These are phyloP conservation scores for Xanthoparmelia taractica DNA, from an alignment of 495 filamentous ascomycete species.

Conservation along the genomic window DNA sequence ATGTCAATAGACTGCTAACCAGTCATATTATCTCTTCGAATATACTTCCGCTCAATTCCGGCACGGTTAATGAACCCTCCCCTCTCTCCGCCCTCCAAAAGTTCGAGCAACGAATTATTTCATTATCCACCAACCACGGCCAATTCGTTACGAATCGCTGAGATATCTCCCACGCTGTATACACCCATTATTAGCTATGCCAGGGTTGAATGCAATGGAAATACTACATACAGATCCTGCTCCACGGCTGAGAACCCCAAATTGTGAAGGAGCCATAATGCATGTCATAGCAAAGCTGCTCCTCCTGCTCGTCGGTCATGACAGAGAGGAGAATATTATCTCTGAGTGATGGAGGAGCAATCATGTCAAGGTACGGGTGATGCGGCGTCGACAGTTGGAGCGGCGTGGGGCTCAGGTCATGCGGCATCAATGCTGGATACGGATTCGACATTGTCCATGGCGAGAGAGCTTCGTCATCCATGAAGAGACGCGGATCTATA, in stretches of 20 bases:
- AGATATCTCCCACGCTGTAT: conserved; percentile 17
- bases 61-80: conserved; percentile 15
- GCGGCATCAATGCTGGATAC: conserved; percentile 24
- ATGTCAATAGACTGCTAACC: background rate
- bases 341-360: conserved; percentile 32
- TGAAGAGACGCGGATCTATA: conserved; percentile 3
- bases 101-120: conserved; percentile 16
- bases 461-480: conserved; percentile 17
- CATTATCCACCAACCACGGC: conserved; percentile 16
- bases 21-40: conserved; percentile 1
- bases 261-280: conserved; percentile 14
- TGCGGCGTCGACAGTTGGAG: conserved; percentile 35
- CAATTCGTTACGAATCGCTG: conserved; percentile 17
- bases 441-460: conserved; percentile 19
- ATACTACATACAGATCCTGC: conserved; percentile 3
- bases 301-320: conserved; percentile 25
- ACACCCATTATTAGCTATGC: background rate
- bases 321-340: conserved; percentile 27
- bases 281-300: conserved; percentile 17
- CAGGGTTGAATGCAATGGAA: background rate
- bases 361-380: conserved; percentile 37
- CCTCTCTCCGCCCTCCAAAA: conserved; percentile 20
- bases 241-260: conserved; percentile 20
- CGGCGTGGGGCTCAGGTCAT: conserved; percentile 30
- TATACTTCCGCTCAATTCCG: background rate